Percentiles rank a stretch among this genome's conserved stretches.
Evolutionary conservation across 2,329 filamentous ascomycete genomes (phyloP).

Genomic region (Cephalotrichum gorgonifer): DNA sequence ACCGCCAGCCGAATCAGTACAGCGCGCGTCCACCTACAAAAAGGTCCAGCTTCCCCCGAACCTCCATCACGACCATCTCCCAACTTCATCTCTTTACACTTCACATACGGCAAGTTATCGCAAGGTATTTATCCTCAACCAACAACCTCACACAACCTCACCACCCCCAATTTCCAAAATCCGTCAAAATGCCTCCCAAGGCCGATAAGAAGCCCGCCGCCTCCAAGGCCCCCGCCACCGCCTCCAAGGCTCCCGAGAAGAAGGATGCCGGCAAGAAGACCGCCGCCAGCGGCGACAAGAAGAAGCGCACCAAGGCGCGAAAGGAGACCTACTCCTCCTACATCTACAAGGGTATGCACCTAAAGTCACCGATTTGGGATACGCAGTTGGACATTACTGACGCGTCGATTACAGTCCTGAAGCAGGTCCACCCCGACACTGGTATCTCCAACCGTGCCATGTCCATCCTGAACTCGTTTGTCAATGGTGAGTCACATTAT

Average conservation of each 20-base stretch:
- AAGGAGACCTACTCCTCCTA: conserved; percentile 99
- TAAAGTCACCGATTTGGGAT: background rate
- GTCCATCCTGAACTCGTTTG: conserved; percentile 99
- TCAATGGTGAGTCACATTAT: conserved; percentile 66
- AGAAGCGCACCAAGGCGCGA: conserved; percentile 99
- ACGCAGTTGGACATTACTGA: conserved; percentile 16
- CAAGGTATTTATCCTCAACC: background rate
- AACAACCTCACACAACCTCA: conserved; percentile 7
- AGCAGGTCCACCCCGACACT: conserved; percentile 99
- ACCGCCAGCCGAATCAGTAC: conserved; percentile 42
- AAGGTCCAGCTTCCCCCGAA: conserved; percentile 44
- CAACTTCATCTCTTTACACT: conserved; percentile 24
- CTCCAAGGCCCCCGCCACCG: conserved; percentile 82
- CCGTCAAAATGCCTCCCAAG: conserved; percentile 86
- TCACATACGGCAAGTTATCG: conserved; percentile 10
- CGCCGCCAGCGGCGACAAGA: conserved; percentile 92
- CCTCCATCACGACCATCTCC: conserved; percentile 23
- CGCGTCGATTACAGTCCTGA: conserved; percentile 61
- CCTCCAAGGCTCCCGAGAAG: conserved; percentile 71
- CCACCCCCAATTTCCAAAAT: conserved; percentile 13
- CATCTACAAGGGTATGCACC: conserved; percentile 88
- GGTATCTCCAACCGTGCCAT: conserved; percentile 99
- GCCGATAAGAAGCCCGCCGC: conserved; percentile 98
- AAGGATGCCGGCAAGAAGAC: conserved; percentile 99
- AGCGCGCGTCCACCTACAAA: conserved; percentile 49